Percentiles rank a stretch among this genome's conserved stretches.
Evolutionary conservation across 2,329 filamentous ascomycete genomes (phyloP).

Genomic region (Cytospora leucostoma): DNA sequence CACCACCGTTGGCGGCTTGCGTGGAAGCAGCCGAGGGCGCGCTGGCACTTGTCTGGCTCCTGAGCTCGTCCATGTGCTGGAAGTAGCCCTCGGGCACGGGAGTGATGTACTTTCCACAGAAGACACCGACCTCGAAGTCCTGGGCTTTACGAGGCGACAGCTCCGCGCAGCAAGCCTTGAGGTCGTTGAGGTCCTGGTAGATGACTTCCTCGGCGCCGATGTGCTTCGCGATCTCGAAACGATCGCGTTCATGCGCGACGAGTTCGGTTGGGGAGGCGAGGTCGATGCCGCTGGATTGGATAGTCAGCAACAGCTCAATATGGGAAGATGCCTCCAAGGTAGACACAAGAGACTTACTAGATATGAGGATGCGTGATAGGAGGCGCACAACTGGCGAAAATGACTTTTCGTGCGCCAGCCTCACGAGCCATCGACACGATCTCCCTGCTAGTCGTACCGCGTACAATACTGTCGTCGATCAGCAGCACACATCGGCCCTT

Average conservation of each 20-base stretch:
- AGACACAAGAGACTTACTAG: conserved; percentile 54
- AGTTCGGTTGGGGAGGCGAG: conserved; percentile 36
- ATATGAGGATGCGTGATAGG: conserved; percentile 85
- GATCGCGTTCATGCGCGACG: conserved; percentile 44
- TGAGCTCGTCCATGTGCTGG: conserved; percentile 70
- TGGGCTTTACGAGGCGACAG: conserved; percentile 59
- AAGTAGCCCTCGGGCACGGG: conserved; percentile 80
- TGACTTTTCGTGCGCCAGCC: conserved; percentile 77
- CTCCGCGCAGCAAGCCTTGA: conserved; percentile 77
- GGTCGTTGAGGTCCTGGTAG: conserved; percentile 64
- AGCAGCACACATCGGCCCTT: conserved; percentile 76
- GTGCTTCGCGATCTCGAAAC: conserved; percentile 44
- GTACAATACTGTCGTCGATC: conserved; percentile 88
- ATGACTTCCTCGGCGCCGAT: conserved; percentile 58
- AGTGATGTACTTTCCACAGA: conserved; percentile 85
- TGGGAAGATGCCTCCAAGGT: background rate
- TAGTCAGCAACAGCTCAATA: background rate
- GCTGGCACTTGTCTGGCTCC: conserved; percentile 67
- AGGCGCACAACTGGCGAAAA: conserved; percentile 81
- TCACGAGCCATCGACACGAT: conserved; percentile 85
- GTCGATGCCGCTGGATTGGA: conserved; percentile 19
- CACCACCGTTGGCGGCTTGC: conserved; percentile 2
- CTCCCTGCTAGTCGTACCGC: conserved; percentile 79
- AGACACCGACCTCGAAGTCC: conserved; percentile 86
- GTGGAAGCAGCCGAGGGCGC: conserved; percentile 22